Conservation (phyloP, 2,329 filamentous ascomycete genomes). For the Ascosphaera aggregata region DNA sequence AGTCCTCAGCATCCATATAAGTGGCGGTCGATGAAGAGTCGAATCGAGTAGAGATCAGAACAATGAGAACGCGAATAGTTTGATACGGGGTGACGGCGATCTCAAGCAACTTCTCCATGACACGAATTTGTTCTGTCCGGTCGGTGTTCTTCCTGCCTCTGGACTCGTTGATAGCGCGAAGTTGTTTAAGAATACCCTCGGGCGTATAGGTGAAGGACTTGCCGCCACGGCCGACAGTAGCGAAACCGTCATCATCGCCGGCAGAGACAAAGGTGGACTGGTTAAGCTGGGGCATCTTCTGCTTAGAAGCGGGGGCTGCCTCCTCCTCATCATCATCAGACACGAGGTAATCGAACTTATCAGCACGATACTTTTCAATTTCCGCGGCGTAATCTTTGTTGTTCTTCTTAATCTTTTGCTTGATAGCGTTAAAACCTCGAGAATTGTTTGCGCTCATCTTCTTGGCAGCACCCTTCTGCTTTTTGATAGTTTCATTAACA, state of each 20-base stretch:
- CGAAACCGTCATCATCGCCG: conserved; percentile 67
- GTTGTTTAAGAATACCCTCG: conserved; percentile 94
- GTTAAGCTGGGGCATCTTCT: conserved; percentile 18
- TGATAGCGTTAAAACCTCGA: conserved; percentile 84
- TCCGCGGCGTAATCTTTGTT: conserved; percentile 83
- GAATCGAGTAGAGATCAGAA: conserved; percentile 80
- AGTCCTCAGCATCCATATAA: conserved; percentile 88
- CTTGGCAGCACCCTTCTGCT: conserved; percentile 89
- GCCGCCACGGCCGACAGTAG: conserved; percentile 69
- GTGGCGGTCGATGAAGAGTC: conserved; percentile 54
- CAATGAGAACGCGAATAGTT: conserved; percentile 73
- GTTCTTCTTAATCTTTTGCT: conserved; percentile 97
- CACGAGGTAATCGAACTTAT: conserved; percentile 75
- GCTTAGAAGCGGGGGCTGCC: conserved; percentile 9
- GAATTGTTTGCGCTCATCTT: conserved; percentile 98
- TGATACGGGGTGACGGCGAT: conserved; percentile 85
- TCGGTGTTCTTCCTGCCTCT: conserved; percentile 99
- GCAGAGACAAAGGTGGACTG: conserved; percentile 20
- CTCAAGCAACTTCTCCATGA: conserved; percentile 89
- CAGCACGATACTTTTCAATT: conserved; percentile 64
- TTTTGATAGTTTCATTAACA: conserved; percentile 80
- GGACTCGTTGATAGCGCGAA: conserved; percentile 79
- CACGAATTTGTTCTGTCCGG: conserved; percentile 76
- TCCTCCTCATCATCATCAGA: conserved; percentile 54
- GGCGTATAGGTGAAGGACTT: conserved; percentile 80